A percentile compares a stretch with the other conserved stretches of the same genome.
These are phyloP conservation scores for Chaetomiaceae sp. DNA, from an alignment of 2,329 filamentous ascomycete species.

Conservation along the genomic window DNA sequence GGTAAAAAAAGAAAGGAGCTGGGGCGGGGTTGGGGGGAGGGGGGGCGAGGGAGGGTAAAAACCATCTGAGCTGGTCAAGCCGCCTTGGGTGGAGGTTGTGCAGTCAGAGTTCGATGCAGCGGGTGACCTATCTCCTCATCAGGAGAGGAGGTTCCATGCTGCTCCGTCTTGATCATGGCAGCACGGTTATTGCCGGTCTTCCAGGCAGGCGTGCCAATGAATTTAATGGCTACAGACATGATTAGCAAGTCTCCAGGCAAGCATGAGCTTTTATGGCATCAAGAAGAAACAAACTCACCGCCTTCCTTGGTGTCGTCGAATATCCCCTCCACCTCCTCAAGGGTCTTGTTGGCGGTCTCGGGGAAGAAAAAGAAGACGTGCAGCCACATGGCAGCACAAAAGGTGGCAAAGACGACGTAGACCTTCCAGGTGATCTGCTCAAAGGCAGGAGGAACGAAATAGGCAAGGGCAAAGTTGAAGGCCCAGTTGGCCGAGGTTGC, in stretches of 20 bases:
- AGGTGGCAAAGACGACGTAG: slow-evolving; percentile 33
- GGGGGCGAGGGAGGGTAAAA: too few relatives aligned
- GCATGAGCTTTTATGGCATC: too few relatives aligned
- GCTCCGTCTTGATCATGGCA: neutral
- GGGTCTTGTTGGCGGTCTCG: slow-evolving; percentile 34
- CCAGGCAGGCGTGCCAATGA: slow-evolving; percentile 40
- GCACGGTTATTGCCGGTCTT: slow-evolving; percentile 36
- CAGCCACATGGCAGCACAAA: slow-evolving; percentile 32
- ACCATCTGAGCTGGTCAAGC: too few relatives aligned
- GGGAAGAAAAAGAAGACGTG: slow-evolving; percentile 34
- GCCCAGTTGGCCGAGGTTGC: slow-evolving; percentile 36
- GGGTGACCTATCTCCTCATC: neutral
- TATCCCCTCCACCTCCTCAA: slow-evolving; percentile 32
- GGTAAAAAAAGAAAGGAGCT: too few relatives aligned
- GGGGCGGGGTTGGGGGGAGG: too few relatives aligned
- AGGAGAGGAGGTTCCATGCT: too few relatives aligned
- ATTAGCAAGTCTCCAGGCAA: neutral
- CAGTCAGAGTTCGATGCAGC: neutral
- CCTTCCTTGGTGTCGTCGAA: slow-evolving; percentile 34
- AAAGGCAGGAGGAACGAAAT: slow-evolving; percentile 36
- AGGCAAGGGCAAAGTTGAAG: slow-evolving; percentile 38
- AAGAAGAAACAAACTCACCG: slow-evolving; percentile 11
- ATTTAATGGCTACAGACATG: slow-evolving; percentile 29
- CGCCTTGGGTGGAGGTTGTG: neutral
- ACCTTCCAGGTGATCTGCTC: slow-evolving; percentile 36